These are phyloP conservation scores for Serendipita sp. DNA, from an alignment of 768 basidiomycete species.

Conservation along the genomic window DNA sequence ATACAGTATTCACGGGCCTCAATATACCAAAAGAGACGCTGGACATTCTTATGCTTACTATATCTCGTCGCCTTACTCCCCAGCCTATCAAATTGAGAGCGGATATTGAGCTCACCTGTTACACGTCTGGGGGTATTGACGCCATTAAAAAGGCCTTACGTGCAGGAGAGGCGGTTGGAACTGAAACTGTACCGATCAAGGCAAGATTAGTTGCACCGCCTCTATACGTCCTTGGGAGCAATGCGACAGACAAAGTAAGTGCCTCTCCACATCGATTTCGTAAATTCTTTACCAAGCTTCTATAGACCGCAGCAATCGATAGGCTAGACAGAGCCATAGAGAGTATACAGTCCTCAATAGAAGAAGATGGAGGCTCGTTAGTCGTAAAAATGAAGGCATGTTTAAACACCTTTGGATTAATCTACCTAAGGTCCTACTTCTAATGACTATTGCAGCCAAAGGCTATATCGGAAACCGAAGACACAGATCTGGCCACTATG, in stretches of 20 bases:
- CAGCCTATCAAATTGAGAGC: conserved; percentile 98
- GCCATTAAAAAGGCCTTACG: conserved; percentile 86
- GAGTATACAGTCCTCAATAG: conserved; percentile 70
- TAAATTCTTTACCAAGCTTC: background rate
- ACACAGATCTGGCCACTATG: conserved; percentile 89
- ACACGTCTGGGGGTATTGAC: conserved; percentile 87
- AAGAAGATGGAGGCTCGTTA: conserved; percentile 68
- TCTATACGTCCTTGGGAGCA: conserved; percentile 87
- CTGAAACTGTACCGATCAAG: conserved; percentile 85
- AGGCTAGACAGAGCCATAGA: conserved; percentile 88
- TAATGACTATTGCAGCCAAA: conserved; percentile 57
- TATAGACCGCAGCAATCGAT: conserved; percentile 73
- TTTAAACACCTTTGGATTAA: background rate
- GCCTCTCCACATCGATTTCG: background rate
- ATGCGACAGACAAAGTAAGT: conserved; percentile 84
- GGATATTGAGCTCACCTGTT: conserved; percentile 94
- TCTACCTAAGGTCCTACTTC: background rate
- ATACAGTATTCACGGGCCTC: conserved; percentile 66
- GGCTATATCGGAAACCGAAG: conserved; percentile 93
- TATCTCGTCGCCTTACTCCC: conserved; percentile 88
- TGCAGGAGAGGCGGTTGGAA: conserved; percentile 76
- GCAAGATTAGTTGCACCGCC: conserved; percentile 94
- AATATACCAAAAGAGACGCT: conserved; percentile 38
- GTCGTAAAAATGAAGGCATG: conserved; percentile 92
- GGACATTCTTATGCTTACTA: conserved; percentile 56